Evolutionary conservation across 2,329 filamentous ascomycete genomes (phyloP), one percentile per base, ranked within the genome.

Genomic region (Magnaporthales sp.): DNA sequence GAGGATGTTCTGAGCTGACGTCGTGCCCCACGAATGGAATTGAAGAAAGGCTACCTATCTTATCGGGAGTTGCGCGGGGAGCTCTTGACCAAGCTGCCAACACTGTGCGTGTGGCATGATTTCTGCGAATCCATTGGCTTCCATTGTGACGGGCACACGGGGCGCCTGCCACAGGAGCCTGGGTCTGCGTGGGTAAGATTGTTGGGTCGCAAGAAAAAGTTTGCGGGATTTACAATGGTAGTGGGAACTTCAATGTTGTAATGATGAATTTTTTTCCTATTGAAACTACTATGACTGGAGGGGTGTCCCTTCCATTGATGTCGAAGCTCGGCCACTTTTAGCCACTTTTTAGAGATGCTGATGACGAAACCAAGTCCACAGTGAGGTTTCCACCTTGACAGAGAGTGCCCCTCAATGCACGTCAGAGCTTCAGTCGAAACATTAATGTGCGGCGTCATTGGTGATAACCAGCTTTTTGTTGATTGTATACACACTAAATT

Each of bases 1-100:
- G 38, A 51, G 38, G 38, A 13, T 51, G 38, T 19, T 19, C 13
- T 7, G 3, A 60, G 56, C 56, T 60, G 56, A 60, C 56, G 56
- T 60, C 56, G 56, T 60, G 56, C 56, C 56, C 56, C 56, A 60
- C 56, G 56, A 60, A 27, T 51, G 38, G 22, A 60, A 60, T 58
- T 27, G 22, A 26, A 58, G 54, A 60, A 29, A 60, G 24, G 26
- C 24, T 60, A 27, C 24, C n/a, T 60, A 60, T 60, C 56, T 60
- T 60, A 60, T 60, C 56, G 15, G 38, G 9, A 26, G 56, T 60
- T 26, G 56, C 56, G 56, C 56, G 24, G 56, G 56, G 56, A 60
- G 9, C 24, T 27, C 13, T 27, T 60, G 24, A 19, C 56, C 22
- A 58, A 26, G 54, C 13, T 27, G 56, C 56, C 56, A 60, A 60